Evolutionary conservation across 2,329 filamentous ascomycete species (phyloP), one percentile per base, ranked within the genome.

Genomic region (Pyrenophora seminiperda): DNA sequence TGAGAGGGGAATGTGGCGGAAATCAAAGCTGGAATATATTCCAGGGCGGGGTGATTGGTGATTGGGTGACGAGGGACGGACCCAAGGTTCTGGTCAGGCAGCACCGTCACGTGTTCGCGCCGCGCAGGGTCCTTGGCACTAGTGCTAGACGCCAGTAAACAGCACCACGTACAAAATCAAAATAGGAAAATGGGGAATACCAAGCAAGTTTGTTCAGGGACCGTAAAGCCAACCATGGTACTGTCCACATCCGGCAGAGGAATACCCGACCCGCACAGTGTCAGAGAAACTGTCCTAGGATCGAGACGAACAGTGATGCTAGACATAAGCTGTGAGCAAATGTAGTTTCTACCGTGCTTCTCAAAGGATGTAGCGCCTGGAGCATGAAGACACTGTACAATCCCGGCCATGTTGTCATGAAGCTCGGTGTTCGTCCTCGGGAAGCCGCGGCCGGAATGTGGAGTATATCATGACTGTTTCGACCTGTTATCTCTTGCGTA

Each of bases 101-200:
- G 27, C 33, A n/a, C 17, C 20, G 34, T 14, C 19, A 36, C 13
- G 41, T 24, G 22, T 13, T 29, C 39, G 47, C 17, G 50, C 41
- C 32, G 27, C 45, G 10, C 17, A 27, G 22, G 32, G 24, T 33
- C 27, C 44, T 48, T 36, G 30, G 44, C 42, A 51, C 50, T 41
- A 45, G 47, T 42, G 50, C 61, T 64, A 61, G 45, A 58, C 51
- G 52, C 57, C 54, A 58, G 58, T 65, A 61, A 65, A 65, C 29
- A 64, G 61, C 56, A 63, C 59, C 62, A 65, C 44, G 37, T 44
- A 53, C 55, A 41, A 58, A 43, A 47, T 53, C 51, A 63, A 27
- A 45, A 43, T 46, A 56, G 52, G 59, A 53, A 56, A 41, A 47
- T 56, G 59, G 62, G 58, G 47, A 51, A 64, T 65, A 65, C 62